A percentile compares a stretch with the other conserved stretches of the same genome.
These are phyloP conservation scores for Forsythia suspensa DNA, from an alignment of 257 asterid species.

Conservation along the genomic window DNA sequence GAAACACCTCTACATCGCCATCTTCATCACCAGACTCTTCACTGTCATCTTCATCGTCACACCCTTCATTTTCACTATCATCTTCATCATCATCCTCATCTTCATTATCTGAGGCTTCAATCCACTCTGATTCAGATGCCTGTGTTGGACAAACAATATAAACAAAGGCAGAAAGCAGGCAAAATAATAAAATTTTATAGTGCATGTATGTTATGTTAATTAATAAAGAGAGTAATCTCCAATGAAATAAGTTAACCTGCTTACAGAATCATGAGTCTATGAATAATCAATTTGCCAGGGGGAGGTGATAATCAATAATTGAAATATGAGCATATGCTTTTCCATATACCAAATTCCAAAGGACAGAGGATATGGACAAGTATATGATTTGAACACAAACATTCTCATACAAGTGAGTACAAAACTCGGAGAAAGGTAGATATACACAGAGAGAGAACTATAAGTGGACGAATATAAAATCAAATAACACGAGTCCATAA, in stretches of 20 bases:
- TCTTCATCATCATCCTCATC: constrained; percentile 70
- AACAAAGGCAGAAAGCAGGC: constrained; percentile 12
- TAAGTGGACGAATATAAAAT: neutral
- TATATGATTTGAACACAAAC: neutral
- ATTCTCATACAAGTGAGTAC: neutral
- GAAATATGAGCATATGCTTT: neutral
- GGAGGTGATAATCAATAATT: neutral
- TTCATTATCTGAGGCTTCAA: constrained; percentile 78
- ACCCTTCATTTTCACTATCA: constrained; percentile 56
- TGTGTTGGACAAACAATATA: constrained; percentile 31
- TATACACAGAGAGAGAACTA: neutral
- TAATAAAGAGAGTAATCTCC: neutral
- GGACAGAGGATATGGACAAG: neutral
- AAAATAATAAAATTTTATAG: neutral
- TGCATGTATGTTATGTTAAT: neutral
- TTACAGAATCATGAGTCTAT: neutral
- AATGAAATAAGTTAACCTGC: neutral
- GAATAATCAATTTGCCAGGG: neutral
- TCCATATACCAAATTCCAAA: neutral
- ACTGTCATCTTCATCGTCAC: constrained; percentile 59
- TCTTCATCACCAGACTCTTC: constrained; percentile 65
- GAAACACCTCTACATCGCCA: constrained; percentile 58
- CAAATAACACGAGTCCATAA: neutral
- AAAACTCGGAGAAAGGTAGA: constrained; percentile 6
- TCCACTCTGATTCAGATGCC: constrained; percentile 98